Conservation (phyloP, 2,329 filamentous ascomycete species). For the Rachicladosporium sp. region DNA sequence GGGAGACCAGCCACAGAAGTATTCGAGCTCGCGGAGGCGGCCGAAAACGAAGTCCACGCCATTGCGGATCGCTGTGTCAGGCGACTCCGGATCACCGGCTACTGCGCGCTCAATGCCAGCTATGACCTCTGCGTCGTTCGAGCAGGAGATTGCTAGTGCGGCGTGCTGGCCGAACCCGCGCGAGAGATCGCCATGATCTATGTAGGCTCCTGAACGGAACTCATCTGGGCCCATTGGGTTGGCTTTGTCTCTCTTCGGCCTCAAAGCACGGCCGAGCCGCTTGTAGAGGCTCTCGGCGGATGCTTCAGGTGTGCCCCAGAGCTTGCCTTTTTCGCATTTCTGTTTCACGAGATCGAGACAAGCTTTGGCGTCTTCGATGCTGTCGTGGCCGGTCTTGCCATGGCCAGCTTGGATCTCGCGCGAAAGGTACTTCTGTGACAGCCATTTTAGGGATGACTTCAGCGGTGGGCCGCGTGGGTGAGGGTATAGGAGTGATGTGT, state of each 20-base stretch:
- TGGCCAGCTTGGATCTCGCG: slow-evolving; percentile 76
- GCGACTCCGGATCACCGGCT: slow-evolving; percentile 32
- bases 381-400: slow-evolving; percentile 69
- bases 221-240: slow-evolving; percentile 27
- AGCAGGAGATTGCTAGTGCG: slow-evolving; percentile 43
- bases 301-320: slow-evolving; percentile 70
- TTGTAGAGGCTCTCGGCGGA: slow-evolving; percentile 83
- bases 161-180: slow-evolving; percentile 48
- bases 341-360: slow-evolving; percentile 88
- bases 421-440: slow-evolving; percentile 72
- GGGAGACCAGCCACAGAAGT: slow-evolving; percentile 43
- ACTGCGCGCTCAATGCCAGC: slow-evolving; percentile 41
- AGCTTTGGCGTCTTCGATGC: slow-evolving; percentile 80
- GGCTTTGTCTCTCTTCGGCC: slow-evolving; percentile 31
- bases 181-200: slow-evolving; percentile 81
- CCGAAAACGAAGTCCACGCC: slow-evolving; percentile 53
- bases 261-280: slow-evolving; percentile 44
- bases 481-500: slow-evolving; percentile 80
- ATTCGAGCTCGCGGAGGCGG: slow-evolving; percentile 49
- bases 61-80: slow-evolving; percentile 28
- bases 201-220: slow-evolving; percentile 54
- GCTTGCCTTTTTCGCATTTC: slow-evolving; percentile 85
- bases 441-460: slow-evolving; percentile 82
- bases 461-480: slow-evolving; percentile 81
- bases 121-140: slow-evolving; percentile 46